These are phyloP conservation scores for Pythium monospermum DNA, from an alignment of 352 stramenopile genomes.

Conservation along the genomic window DNA sequence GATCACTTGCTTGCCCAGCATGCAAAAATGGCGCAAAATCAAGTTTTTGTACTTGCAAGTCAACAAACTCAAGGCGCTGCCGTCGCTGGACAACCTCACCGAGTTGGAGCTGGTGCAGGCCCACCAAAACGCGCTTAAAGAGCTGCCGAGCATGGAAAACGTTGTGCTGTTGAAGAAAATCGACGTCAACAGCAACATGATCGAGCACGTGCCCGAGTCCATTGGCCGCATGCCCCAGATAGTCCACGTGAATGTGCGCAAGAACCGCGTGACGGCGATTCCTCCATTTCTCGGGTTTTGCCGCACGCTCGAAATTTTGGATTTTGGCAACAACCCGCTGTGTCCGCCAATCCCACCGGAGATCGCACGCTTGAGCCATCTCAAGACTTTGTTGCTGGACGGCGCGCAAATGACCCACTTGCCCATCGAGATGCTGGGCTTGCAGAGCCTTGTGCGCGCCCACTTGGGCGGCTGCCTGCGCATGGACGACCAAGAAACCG, in stretches of 20 bases:
- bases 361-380: slow-evolving; percentile 35
- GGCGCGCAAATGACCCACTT: slow-evolving; percentile 39
- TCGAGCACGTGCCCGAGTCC: slow-evolving; percentile 37
- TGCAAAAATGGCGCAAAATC: slow-evolving; percentile 51
- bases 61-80: slow-evolving; percentile 43
- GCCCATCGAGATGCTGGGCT: slow-evolving; percentile 57
- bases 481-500: slow-evolving; percentile 68
- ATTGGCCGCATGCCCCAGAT: slow-evolving; percentile 57
- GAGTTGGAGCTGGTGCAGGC: slow-evolving; percentile 57
- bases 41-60: slow-evolving; percentile 51
- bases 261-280: slow-evolving; percentile 51
- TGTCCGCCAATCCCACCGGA: slow-evolving; percentile 31
- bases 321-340: slow-evolving; percentile 65
- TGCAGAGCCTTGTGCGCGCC: slow-evolving; percentile 44
- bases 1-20: slow-evolving; percentile 31
- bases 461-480: slow-evolving; percentile 47
- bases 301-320: slow-evolving; percentile 57
- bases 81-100: slow-evolving; percentile 39
- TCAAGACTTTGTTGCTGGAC: slow-evolving; percentile 71
- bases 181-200: slow-evolving; percentile 70
- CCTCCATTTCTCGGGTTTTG: slow-evolving; percentile 40
- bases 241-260: slow-evolving; percentile 57
- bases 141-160: slow-evolving; percentile 57
- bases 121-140: slow-evolving; percentile 56
- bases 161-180: slow-evolving; percentile 66